phyloP scores from a whole-genome alignment of 1,139 yeast genomes.

The Yamadazyma friedrichii region DNA sequence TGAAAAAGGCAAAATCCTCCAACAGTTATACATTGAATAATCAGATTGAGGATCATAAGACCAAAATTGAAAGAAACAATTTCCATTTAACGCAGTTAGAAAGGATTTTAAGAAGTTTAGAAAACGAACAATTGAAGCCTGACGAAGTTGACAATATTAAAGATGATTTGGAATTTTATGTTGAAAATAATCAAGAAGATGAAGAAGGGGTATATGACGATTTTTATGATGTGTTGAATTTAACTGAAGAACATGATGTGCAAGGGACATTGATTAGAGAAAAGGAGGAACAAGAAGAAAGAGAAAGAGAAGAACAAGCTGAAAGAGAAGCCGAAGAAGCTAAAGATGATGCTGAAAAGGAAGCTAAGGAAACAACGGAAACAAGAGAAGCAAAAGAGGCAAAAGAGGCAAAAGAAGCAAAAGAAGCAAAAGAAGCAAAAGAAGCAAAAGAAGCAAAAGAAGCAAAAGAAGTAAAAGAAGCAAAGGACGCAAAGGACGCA shows the following conservation, averaged over 20 bases:
- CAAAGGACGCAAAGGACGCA: too few relatives aligned
- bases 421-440: constrained; percentile 9
- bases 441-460: constrained; percentile 8
- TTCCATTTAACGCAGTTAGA: constrained; percentile 82
- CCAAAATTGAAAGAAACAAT: constrained; percentile 69
- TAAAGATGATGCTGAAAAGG: constrained; percentile 7
- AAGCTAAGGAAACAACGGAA: constrained; percentile 5
- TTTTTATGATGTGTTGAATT: constrained; percentile 82
- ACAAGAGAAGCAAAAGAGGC: too few relatives aligned
- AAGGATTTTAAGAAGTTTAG: constrained; percentile 70
- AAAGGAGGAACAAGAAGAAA: constrained; percentile 14
- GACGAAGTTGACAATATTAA: constrained; percentile 76
- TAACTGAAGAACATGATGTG: constrained; percentile 56
- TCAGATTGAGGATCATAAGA: constrained; percentile 60
- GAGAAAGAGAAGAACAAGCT: constrained; percentile 13
- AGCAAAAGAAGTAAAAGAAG: constrained; percentile 5
- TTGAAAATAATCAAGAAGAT: constrained; percentile 93
- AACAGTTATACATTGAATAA: constrained; percentile 38
- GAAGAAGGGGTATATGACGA: constrained; percentile 96
- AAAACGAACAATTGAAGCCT: constrained; percentile 80
- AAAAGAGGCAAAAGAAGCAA: constrained; percentile 6
- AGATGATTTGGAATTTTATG: constrained; percentile 92
- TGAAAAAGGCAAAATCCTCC: constrained; percentile 54
- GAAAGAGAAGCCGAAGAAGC: constrained; percentile 7
- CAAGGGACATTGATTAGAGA: constrained; percentile 9